These are phyloP conservation scores for Suillus occidentalis DNA, from an alignment of 768 basidiomycete species.

Conservation along the genomic window DNA sequence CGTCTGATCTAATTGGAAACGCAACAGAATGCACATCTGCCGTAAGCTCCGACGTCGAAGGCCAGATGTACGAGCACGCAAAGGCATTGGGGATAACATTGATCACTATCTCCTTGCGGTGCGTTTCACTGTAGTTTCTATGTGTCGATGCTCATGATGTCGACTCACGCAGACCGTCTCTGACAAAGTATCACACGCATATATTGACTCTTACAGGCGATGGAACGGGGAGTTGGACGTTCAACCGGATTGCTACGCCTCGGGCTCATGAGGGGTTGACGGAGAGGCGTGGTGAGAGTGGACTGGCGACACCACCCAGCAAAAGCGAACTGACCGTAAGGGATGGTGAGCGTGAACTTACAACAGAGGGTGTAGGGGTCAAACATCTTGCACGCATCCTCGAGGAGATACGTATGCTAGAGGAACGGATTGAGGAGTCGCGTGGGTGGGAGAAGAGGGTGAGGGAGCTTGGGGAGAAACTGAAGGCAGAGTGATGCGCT, in stretches of 20 bases:
- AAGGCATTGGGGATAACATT: constrained; percentile 89
- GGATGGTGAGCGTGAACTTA: background rate
- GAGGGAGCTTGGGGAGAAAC: constrained; percentile 23
- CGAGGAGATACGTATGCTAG: constrained; percentile 28
- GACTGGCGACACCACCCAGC: background rate
- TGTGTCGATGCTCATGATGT: background rate
- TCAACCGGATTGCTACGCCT: constrained; percentile 51
- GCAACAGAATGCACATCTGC: constrained; percentile 87
- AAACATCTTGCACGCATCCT: constrained; percentile 24
- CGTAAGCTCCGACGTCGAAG: constrained; percentile 95
- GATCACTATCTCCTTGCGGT: constrained; percentile 90
- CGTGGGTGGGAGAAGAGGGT: constrained; percentile 28
- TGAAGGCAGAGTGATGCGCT: constrained; percentile 13
- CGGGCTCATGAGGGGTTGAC: constrained; percentile 3
- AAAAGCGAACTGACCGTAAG: background rate
- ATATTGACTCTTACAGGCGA: constrained; percentile 80
- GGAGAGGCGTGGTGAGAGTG: background rate
- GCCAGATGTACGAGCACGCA: constrained; percentile 91
- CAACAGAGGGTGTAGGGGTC: constrained; percentile 3
- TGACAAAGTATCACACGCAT: constrained; percentile 88
- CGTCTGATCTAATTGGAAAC: constrained; percentile 49
- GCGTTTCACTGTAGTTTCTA: constrained; percentile 15
- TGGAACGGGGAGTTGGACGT: constrained; percentile 67
- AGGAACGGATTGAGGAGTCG: constrained; percentile 25
- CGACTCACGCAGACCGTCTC: constrained; percentile 61